Conservation (phyloP, 1,284 basidiomycete species). For the Agroathelia rolfsii region DNA sequence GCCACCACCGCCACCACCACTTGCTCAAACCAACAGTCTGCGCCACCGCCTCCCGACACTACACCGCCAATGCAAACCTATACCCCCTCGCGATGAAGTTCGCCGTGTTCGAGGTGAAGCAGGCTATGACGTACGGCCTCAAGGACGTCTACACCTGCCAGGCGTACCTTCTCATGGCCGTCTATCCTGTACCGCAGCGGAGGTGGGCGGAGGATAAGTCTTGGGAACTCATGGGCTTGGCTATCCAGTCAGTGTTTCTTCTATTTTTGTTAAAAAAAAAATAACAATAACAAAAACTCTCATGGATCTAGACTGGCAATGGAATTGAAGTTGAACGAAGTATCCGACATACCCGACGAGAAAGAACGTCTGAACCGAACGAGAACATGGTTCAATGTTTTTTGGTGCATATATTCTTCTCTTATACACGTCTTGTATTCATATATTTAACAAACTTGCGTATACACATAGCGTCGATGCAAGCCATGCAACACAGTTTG, state of each 20-base stretch:
- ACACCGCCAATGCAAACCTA: conserved; percentile 30
- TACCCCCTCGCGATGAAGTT: conserved; percentile 42
- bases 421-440: too few relatives aligned
- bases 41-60: conserved; percentile 40
- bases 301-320: conserved; percentile 42
- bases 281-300: conserved; percentile 1
- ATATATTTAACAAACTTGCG: too few relatives aligned
- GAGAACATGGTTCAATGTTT: conserved; percentile 61
- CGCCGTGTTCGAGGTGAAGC: conserved; percentile 39
- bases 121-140: conserved; percentile 37
- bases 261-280: conserved; percentile 1
- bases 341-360: conserved; percentile 28
- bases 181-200: conserved; percentile 45
- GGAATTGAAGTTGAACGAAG: conserved; percentile 39
- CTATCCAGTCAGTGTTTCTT: conserved; percentile 34
- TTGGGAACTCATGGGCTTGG: conserved; percentile 49
- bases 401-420: too few relatives aligned
- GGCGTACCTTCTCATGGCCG: conserved; percentile 39
- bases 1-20: background rate
- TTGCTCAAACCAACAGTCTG: conserved; percentile 28
- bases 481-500: conserved; percentile 55
- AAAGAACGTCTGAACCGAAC: conserved; percentile 40
- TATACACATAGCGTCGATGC: conserved; percentile 55
- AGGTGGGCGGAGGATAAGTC: conserved; percentile 46
- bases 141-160: conserved; percentile 48